Evolutionary conservation across 2,329 filamentous ascomycete species (phyloP), one percentile per base, ranked within the genome.

Genomic region (Plectosphaerella sp.): DNA sequence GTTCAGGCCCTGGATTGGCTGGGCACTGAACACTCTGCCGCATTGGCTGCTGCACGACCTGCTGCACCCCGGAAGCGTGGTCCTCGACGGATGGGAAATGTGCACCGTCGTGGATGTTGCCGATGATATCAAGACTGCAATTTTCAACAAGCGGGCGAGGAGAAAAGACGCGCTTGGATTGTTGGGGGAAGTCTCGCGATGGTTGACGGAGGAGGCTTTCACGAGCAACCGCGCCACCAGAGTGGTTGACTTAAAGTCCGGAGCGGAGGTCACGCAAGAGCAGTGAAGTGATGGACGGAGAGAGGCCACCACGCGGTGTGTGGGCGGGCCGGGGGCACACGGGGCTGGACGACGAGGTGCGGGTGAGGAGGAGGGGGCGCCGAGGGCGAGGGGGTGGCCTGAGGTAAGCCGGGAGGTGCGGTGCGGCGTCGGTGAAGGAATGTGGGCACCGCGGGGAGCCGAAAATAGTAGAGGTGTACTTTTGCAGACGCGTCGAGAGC

Each of bases 1-100:
- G 35, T 41, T 20, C 33, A 35, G 20, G 22, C 16, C 11, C 9
- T 24, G 22, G 14, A 41, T 48, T 48, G 47, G 47, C 47, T 48
- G 18, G 14, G 18, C 14, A 7, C 15, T 41, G 14, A 20, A n/a
- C 20, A n/a, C 47, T 24, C 41, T 56, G 53, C 45, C 54, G 52
- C 51, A 49, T 48, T 48, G 48, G 52, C 28, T 48, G 50, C 52
- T 54, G 54, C 54, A 57, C 55, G 35, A 47, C 55, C 49, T 49
- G 33, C 37, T 50, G 36, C 18, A 51, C 47, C 52, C 54, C 47
- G 52, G 45, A 57, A 56, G 55, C 52, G 54, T 54, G 52, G 41
- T 49, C 54, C 51, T 50, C 35, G 47, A 50, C 28, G 52, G 49
- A 43, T 43, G 41, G 41, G 41, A 43, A 43, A 43, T 43, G 41